Evolutionary conservation across 2,329 filamentous ascomycete species (phyloP), one percentile per base, ranked within the genome.

Genomic region (Chrysosphaeria jannelii): DNA sequence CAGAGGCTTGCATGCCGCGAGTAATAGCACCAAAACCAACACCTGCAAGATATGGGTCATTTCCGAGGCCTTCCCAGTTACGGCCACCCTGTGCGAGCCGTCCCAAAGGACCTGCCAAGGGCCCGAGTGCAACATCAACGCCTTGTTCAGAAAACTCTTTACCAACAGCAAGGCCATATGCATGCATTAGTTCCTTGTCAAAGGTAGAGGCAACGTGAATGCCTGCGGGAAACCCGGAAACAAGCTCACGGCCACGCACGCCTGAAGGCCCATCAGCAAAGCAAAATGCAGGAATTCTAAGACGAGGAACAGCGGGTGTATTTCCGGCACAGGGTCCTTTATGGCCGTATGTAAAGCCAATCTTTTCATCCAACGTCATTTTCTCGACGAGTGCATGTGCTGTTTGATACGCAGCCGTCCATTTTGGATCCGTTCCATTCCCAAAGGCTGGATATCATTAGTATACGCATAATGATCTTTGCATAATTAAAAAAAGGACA

Each of bases 191-290:
- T 13, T 53, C 44, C 24, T 53, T 52, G 39, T 74, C 64, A 56
- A 66, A 78, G 6, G 68, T 70, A 2, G 67, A 60, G 10, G 64
- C 69, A 14, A 69, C 50, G 28, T 68, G 70, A 28, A 70, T 48
- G 28, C 67, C 68, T 3, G 66, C 59, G 2, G 68, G 57, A 39
- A 75, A 75, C 4, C 36, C 36, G 4, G 40, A 43, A 10, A 40
- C 40, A 9, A 39, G 37, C 15, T 40, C 37, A 20, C 39, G 39
- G 3, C 39, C 39, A 1, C 40, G 37, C 10, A 44, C 30, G 8
- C 40, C 39, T 6, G 29, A 27, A 0, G 40, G 44, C 38, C 39
- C 41, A 43, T 53, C 36, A 36, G 50, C 25, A 44, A 56, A 39
- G 41, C 50, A 31, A 39, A 57, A 31, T 28, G 48, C 18, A 33